phyloP scores from a whole-genome alignment of 192 early-diverging fungal species.

The Coemansia sp. region DNA sequence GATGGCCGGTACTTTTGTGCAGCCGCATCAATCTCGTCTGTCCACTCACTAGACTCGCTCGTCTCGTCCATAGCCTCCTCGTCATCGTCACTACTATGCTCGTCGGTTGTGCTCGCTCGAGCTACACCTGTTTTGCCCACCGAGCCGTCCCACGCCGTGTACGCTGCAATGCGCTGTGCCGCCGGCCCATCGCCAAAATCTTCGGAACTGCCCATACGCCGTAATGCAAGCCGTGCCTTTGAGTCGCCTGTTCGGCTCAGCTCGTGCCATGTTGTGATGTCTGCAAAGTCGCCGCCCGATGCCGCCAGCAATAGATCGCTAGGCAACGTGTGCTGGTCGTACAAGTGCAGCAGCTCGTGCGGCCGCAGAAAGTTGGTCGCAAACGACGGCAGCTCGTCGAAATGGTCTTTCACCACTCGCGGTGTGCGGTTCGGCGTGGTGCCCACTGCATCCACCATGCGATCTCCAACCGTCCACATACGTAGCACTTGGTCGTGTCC shows the following conservation, averaged over 20 bases:
- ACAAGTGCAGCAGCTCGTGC: conserved; percentile 42
- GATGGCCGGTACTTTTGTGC: conserved; percentile 19
- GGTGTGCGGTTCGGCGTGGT: not conserved
- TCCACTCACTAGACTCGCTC: not conserved
- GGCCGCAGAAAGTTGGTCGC: conserved; percentile 42
- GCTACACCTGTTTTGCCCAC: not conserved
- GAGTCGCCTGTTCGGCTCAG: not conserved
- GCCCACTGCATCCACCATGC: conserved; percentile 19
- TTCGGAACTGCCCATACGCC: not conserved
- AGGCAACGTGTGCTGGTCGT: conserved; percentile 18
- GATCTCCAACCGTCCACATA: conserved; percentile 29
- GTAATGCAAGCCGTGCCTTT: not conserved
- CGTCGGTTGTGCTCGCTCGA: conserved; percentile 26
- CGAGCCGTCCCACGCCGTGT: not conserved
- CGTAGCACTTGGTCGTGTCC: conserved; percentile 46
- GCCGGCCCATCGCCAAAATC: not conserved
- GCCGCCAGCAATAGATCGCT: conserved; percentile 30
- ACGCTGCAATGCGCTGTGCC: not conserved
- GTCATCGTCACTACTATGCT: conserved; percentile 50
- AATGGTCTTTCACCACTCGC: not conserved
- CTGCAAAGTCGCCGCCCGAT: not conserved
- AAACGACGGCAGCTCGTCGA: conserved; percentile 26
- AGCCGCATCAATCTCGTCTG: conserved; percentile 21
- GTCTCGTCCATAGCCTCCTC: conserved; percentile 20
- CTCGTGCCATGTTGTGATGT: conserved; percentile 8